Evolutionary conservation across 2,329 filamentous ascomycete genomes (phyloP).

Genomic region (Trichoderma oligosporum): DNA sequence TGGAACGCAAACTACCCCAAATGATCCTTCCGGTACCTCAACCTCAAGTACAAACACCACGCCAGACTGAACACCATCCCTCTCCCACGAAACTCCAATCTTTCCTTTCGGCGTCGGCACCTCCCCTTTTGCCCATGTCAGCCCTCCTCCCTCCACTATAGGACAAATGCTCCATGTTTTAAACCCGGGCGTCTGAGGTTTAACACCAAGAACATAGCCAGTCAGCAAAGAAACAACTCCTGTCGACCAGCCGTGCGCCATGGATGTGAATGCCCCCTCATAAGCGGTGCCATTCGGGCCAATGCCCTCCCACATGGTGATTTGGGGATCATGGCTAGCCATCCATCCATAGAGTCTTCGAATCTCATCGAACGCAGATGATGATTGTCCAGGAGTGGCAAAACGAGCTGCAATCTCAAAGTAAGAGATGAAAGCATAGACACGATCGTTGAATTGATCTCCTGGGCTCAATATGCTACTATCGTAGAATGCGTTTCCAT

Average conservation of each 20-base stretch:
- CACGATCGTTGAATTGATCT: conserved; percentile 40
- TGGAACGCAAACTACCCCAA: not conserved
- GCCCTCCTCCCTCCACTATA: conserved; percentile 26
- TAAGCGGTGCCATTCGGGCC: conserved; percentile 42
- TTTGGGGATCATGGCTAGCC: conserved; percentile 42
- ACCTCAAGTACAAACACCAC: not conserved
- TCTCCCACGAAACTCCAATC: conserved; percentile 21
- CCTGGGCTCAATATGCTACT: conserved; percentile 34
- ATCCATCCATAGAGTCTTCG: conserved; percentile 49
- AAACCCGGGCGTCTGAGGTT: conserved; percentile 44
- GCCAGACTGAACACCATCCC: not conserved
- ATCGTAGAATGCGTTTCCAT: conserved; percentile 53
- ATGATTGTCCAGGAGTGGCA: conserved; percentile 27
- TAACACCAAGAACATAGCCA: conserved; percentile 46
- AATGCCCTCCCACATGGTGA: conserved; percentile 52
- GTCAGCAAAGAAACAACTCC: conserved; percentile 46
- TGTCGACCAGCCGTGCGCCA: conserved; percentile 51
- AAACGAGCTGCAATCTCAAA: conserved; percentile 52
- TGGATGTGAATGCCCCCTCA: conserved; percentile 44
- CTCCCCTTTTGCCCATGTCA: conserved; percentile 43
- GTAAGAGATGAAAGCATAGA: conserved; percentile 52
- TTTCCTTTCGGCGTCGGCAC: conserved; percentile 39
- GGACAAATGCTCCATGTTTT: conserved; percentile 40
- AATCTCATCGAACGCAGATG: conserved; percentile 43
- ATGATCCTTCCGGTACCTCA: not conserved